These are phyloP conservation scores for Diaporthe vaccinii DNA, from an alignment of 2,329 filamentous ascomycete genomes.

Conservation along the genomic window DNA sequence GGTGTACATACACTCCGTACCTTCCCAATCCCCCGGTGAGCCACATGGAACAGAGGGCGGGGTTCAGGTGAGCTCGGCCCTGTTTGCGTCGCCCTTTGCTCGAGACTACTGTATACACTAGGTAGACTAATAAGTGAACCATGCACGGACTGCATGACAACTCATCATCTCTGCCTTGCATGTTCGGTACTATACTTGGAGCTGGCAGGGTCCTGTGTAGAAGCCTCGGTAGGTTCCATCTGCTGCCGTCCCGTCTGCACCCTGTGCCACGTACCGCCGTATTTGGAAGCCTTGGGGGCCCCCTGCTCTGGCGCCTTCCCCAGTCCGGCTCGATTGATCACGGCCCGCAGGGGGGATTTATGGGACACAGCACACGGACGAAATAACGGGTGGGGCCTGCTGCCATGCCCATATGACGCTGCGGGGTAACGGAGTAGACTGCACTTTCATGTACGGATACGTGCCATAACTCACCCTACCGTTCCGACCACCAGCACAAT, in stretches of 20 bases:
- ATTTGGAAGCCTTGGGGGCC: not conserved
- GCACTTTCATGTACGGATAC: not conserved
- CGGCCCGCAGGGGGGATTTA: not conserved
- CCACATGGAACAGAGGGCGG: slow-evolving; percentile 13
- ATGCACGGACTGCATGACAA: slow-evolving; percentile 25
- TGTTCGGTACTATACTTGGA: not conserved
- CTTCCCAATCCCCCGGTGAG: not conserved
- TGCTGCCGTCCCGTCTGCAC: slow-evolving; percentile 5
- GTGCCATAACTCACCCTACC: not conserved
- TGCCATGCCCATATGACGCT: slow-evolving; percentile 16
- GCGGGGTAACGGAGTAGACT: slow-evolving; percentile 1
- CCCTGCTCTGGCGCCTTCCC: slow-evolving; percentile 10
- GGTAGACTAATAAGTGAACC: no score
- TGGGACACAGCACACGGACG: slow-evolving; percentile 2
- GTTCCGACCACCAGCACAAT: not conserved
- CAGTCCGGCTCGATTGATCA: slow-evolving; percentile 7
- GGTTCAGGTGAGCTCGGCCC: not conserved
- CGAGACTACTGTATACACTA: not conserved
- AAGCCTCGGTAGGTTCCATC: slow-evolving; percentile 1
- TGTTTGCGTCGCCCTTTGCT: not conserved
- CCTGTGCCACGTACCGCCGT: slow-evolving; percentile 8
- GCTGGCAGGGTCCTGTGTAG: not conserved
- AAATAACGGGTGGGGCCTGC: slow-evolving; percentile 10
- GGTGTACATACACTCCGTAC: not conserved
- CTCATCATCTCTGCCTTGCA: slow-evolving; percentile 18